A percentile compares a stretch with the other conserved stretches of the same genome.
These are phyloP conservation scores for Alloascoidea africana DNA, from an alignment of 805 yeast genomes.

Conservation along the genomic window DNA sequence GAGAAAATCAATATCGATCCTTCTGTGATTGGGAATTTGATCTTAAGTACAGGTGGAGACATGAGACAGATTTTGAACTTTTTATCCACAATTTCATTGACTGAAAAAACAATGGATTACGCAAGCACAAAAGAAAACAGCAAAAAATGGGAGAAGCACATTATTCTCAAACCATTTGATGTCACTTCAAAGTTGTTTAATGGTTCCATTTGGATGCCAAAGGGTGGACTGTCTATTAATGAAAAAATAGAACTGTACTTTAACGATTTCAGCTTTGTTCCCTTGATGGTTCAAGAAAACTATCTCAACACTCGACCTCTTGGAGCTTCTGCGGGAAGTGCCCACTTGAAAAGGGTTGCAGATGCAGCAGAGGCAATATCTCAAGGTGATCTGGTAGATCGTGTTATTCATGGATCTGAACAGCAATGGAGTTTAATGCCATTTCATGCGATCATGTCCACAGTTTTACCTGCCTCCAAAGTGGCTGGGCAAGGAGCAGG, in stretches of 20 bases:
- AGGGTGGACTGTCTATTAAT: constrained; percentile 40
- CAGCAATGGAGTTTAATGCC: constrained; percentile 94
- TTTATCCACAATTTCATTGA: constrained; percentile 69
- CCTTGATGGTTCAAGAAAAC: constrained; percentile 93
- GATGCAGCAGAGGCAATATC: constrained; percentile 80
- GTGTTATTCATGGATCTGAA: constrained; percentile 73
- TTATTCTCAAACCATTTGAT: constrained; percentile 87
- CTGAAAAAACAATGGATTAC: constrained; percentile 47
- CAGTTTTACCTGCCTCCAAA: constrained; percentile 63
- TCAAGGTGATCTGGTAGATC: constrained; percentile 69
- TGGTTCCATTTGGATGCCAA: constrained; percentile 41
- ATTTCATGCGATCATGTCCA: constrained; percentile 73
- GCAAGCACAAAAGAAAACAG: constrained; percentile 49
- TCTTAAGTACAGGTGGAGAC: constrained; percentile 75
- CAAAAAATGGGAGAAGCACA: constrained; percentile 74
- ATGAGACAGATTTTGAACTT: constrained; percentile 88
- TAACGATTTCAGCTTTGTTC: constrained; percentile 89
- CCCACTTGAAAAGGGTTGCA: constrained; percentile 49
- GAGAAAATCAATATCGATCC: constrained; percentile 76
- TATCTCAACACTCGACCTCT: constrained; percentile 55
- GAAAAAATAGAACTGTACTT: constrained; percentile 83
- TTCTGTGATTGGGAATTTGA: constrained; percentile 67
- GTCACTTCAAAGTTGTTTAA: constrained; percentile 55
- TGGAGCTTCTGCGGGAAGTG: constrained; percentile 10
- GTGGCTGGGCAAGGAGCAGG: constrained; percentile 60